These are phyloP conservation scores for Taxillus chinensis DNA, from an alignment of 164 flowering plant genomes.

Conservation along the genomic window DNA sequence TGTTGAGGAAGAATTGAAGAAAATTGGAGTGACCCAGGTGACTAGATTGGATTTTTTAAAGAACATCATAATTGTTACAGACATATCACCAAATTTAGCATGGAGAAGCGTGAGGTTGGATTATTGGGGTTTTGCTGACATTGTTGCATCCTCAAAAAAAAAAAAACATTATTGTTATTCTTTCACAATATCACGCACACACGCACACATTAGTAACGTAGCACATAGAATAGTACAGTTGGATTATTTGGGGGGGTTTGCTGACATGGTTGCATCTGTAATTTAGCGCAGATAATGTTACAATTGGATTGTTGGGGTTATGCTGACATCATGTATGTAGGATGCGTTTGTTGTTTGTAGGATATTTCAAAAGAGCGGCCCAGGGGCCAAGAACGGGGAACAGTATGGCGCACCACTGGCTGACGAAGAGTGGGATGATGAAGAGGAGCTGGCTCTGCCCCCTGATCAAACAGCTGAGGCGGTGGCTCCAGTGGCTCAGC, in stretches of 20 bases:
- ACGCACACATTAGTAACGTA: no score
- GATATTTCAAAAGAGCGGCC: neutral
- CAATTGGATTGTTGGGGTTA: no score
- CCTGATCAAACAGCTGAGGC: conserved; percentile 10
- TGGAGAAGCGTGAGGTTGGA: no score
- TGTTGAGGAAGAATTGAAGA: neutral
- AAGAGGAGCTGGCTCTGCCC: conserved; percentile 15
- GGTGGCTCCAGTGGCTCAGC: conserved; percentile 16
- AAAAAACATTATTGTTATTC: no score
- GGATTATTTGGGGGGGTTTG: neutral
- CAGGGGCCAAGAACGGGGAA: conserved; percentile 1
- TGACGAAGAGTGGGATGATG: conserved; percentile 35
- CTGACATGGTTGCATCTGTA: neutral
- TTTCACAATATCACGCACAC: no score
- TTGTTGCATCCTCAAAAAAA: no score
- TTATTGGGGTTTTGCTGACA: no score
- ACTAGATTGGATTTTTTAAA: neutral
- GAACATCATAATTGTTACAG: no score
- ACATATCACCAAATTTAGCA: no score
- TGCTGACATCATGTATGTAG: neutral
- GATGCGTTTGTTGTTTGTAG: conserved; percentile 5
- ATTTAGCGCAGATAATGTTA: no score
- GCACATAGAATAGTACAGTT: neutral
- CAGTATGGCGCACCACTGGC: conserved; percentile 3
- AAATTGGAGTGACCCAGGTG: neutral